Conservation (phyloP, 2,329 filamentous ascomycete species). For the Coniochaeta ligniaria region DNA sequence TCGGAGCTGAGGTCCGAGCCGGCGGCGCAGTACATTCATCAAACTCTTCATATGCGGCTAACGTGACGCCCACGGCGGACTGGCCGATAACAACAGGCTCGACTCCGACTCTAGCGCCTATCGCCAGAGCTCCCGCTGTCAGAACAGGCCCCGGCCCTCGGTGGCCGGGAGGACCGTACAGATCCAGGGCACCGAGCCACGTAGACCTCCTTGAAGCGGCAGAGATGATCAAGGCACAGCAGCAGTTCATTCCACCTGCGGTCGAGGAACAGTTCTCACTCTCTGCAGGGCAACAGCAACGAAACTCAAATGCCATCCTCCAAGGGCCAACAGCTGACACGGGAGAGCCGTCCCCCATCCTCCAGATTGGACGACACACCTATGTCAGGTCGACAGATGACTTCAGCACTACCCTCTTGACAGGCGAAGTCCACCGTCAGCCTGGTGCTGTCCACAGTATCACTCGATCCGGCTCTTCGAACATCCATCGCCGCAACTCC, state of each 20-base stretch:
- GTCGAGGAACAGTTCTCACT: background rate
- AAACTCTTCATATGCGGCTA: conserved; percentile 1
- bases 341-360: conserved; percentile 10
- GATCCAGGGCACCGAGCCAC: conserved; percentile 6
- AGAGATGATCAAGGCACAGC: conserved; percentile 6
- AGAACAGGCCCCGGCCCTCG: background rate
- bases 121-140: background rate
- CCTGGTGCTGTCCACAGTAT: background rate
- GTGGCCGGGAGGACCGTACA: conserved; percentile 2
- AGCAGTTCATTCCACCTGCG: background rate
- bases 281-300: background rate
- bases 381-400: conserved; percentile 11
- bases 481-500: background rate
- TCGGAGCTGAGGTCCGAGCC: background rate
- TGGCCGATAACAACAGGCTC: conserved; percentile 6
- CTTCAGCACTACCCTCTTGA: background rate
- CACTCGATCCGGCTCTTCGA: background rate
- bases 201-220: conserved; percentile 16
- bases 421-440: background rate
- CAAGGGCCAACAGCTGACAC: background rate
- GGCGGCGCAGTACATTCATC: background rate
- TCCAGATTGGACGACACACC: conserved; percentile 16
- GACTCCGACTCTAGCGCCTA: conserved; percentile 3
- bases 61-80: conserved; percentile 4
- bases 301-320: background rate